Conservation (phyloP, 305 asterid species). For the Fraxinus albicans region DNA sequence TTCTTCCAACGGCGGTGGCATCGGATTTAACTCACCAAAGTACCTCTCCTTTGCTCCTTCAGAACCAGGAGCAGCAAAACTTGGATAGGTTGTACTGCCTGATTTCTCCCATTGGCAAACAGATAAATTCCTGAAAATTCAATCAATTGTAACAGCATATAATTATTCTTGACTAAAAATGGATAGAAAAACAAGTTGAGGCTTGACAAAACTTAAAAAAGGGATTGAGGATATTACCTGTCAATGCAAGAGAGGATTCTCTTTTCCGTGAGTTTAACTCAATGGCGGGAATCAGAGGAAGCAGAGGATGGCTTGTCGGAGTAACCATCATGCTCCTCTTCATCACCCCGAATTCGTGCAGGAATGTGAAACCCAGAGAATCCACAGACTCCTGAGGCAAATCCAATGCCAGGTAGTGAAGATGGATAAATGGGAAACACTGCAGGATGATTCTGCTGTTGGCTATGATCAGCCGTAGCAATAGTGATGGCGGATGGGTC, state of each 20-base stretch:
- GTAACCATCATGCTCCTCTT: conserved; percentile 96
- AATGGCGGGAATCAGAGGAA: conserved; percentile 94
- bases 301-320: conserved; percentile 97
- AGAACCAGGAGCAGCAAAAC: conserved; percentile 11
- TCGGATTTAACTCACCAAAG: conserved; percentile 38
- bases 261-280: conserved; percentile 35
- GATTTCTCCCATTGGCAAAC: neutral
- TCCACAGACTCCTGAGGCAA: conserved; percentile 59
- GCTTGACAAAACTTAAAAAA: neutral
- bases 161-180: neutral
- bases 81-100: neutral
- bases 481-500: conserved; percentile 59
- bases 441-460: conserved; percentile 43
- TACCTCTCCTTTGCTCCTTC: conserved; percentile 29
- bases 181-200: neutral
- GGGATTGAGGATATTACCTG: conserved; percentile 24
- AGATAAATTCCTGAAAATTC: conserved; percentile 27
- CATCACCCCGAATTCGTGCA: conserved; percentile 96
- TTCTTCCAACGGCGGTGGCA: conserved; percentile 40
- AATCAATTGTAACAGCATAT: conserved; percentile 19
- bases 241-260: conserved; percentile 17
- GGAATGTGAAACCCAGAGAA: conserved; percentile 82
- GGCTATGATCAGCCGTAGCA: conserved; percentile 44
- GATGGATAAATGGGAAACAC: conserved; percentile 56
- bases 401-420: conserved; percentile 53